phyloP scores from a whole-genome alignment of 2,329 filamentous ascomycete species.

The Huntiella savannae region DNA sequence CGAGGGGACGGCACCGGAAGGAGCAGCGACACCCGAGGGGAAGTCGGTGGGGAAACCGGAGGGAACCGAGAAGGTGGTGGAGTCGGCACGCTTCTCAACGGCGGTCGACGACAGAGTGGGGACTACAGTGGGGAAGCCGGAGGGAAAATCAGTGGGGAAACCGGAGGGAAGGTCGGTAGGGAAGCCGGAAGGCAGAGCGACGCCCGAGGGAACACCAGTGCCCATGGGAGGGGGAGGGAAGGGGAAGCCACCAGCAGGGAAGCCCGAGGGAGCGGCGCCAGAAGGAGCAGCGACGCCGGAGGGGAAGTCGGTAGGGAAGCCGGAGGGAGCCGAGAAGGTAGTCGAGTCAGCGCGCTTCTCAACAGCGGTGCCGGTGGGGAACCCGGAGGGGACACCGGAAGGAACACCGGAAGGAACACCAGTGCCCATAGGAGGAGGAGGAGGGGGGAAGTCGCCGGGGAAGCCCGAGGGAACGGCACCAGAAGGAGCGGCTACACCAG shows the following conservation, averaged over 20 bases:
- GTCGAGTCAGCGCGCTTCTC: no score
- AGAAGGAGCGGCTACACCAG: not conserved
- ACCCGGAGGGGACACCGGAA: not conserved
- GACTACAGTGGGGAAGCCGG: not conserved
- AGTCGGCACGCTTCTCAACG: not conserved
- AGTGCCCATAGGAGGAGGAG: not conserved
- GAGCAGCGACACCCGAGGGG: not conserved
- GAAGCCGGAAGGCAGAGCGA: not conserved
- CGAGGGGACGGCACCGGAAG: not conserved
- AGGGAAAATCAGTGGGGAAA: not conserved
- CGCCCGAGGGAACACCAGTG: not conserved
- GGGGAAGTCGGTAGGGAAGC: slow-evolving; percentile 3
- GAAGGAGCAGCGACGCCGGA: not conserved
- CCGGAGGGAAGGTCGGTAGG: not conserved
- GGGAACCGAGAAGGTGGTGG: not conserved
- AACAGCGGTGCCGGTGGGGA: not conserved
- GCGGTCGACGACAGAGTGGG: not conserved
- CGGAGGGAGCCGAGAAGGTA: not conserved
- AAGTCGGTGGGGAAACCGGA: not conserved
- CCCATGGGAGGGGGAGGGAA: not conserved
- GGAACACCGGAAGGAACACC: slow-evolving; percentile 1
- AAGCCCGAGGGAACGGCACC: not conserved
- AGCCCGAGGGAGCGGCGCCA: not conserved
- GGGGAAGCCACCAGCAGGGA: not conserved
- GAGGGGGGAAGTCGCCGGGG: not conserved